phyloP scores from a whole-genome alignment of 1,284 basidiomycete species.

The Gastroboletus turbinatus region DNA sequence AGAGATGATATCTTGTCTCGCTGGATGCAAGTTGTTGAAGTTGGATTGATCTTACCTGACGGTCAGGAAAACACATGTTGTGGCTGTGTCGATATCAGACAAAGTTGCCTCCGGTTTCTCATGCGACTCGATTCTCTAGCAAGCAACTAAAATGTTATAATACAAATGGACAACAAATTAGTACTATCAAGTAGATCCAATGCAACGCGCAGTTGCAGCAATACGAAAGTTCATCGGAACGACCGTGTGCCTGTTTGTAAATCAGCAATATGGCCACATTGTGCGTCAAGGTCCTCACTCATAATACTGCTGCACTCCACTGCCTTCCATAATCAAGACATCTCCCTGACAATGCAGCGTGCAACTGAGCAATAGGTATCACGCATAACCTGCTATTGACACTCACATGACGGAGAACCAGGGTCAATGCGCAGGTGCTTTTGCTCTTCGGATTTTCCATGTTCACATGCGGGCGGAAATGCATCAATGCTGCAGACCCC shows the following conservation, averaged over 20 bases:
- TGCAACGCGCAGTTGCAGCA: slow-evolving; percentile 53
- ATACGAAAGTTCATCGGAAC: slow-evolving; percentile 52
- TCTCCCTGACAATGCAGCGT: slow-evolving; percentile 54
- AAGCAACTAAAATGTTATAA: neutral
- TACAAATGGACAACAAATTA: neutral
- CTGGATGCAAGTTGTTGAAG: neutral
- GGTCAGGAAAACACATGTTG: slow-evolving; percentile 4
- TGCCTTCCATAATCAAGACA: slow-evolving; percentile 72
- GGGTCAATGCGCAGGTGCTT: slow-evolving; percentile 44
- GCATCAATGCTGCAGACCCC: slow-evolving; percentile 71
- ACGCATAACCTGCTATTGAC: neutral
- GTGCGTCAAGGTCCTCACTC: slow-evolving; percentile 47
- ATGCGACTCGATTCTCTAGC: neutral
- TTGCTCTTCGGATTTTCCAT: slow-evolving; percentile 35
- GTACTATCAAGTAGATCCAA: slow-evolving; percentile 32
- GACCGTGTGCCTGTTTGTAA: slow-evolving; percentile 44
- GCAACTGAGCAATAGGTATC: neutral
- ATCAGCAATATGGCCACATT: slow-evolving; percentile 3
- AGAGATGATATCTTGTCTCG: neutral
- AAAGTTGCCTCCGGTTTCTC: too few species aligned
- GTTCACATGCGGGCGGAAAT: slow-evolving; percentile 56
- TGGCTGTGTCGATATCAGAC: slow-evolving; percentile 21
- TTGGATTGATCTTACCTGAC: neutral
- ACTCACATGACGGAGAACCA: slow-evolving; percentile 68
- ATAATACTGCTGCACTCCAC: slow-evolving; percentile 62